Evolutionary conservation across 202 grass and related monocot species (phyloP).

Genomic region (Carex arenaria): DNA sequence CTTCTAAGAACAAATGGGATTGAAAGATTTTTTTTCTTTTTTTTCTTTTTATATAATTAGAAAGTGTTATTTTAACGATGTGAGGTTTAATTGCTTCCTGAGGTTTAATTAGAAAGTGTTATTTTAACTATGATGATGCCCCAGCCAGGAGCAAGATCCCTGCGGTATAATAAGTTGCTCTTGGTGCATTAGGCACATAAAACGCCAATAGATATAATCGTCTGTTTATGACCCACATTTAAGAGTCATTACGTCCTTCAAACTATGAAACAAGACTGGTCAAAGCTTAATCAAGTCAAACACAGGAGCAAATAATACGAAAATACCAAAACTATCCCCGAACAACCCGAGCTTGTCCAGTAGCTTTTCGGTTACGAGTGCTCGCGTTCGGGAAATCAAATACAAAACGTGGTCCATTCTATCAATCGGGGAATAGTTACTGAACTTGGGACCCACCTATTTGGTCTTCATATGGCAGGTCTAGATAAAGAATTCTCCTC

Average conservation of each 20-base stretch:
- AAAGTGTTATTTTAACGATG: neutral
- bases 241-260: neutral
- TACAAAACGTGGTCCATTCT: neutral
- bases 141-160: too few species aligned
- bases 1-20: neutral
- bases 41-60: neutral
- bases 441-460: neutral
- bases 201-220: neutral
- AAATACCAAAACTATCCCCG: conserved; percentile 3
- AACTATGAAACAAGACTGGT: neutral
- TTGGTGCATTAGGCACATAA: neutral
- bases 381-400: neutral
- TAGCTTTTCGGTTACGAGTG: neutral
- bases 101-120: too few species aligned
- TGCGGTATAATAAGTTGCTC: neutral
- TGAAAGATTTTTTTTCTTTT: neutral
- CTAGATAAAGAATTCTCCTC: neutral
- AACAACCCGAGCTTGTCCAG: neutral
- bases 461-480: neutral
- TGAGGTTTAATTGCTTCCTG: neutral
- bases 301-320: neutral
- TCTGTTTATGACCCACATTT: neutral
- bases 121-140: too few species aligned
- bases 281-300: neutral
- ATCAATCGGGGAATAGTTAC: neutral